These are phyloP conservation scores for Rhynchosporium graminicola DNA, from an alignment of 2,329 filamentous ascomycete species.

Conservation along the genomic window DNA sequence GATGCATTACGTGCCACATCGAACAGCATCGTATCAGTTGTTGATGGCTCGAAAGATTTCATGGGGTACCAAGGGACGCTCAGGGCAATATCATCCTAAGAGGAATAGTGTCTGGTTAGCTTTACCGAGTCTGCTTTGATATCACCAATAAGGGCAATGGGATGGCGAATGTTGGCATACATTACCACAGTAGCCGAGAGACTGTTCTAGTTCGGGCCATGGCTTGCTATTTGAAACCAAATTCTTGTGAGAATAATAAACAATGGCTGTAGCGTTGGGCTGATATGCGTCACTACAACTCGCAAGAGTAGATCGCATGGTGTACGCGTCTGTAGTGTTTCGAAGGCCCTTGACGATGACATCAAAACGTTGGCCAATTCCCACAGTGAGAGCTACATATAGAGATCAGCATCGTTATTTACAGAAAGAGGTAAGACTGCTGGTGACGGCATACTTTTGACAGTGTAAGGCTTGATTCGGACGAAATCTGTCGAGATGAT, in stretches of 20 bases:
- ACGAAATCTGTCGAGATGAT: slow-evolving; percentile 66
- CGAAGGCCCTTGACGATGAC: slow-evolving; percentile 50
- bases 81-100: neutral
- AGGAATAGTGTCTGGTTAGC: too few relatives aligned
- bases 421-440: slow-evolving; percentile 42
- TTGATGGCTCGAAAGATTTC: neutral
- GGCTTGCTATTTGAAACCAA: slow-evolving; percentile 48
- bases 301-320: slow-evolving; percentile 56
- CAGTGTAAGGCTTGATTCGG: slow-evolving; percentile 47
- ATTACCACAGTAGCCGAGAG: slow-evolving; percentile 48
- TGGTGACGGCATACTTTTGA: slow-evolving; percentile 1
- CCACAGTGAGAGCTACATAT: slow-evolving; percentile 54
- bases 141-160: neutral
- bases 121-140: neutral
- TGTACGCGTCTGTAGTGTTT: slow-evolving; percentile 47
- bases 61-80: neutral
- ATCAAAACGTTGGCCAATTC: slow-evolving; percentile 53
- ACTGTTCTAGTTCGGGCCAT: slow-evolving; percentile 44
- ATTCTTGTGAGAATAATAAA: slow-evolving; percentile 65
- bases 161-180: neutral
- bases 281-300: slow-evolving; percentile 51
- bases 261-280: slow-evolving; percentile 56
- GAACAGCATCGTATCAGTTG: neutral
- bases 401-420: slow-evolving; percentile 57
- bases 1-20: neutral